Base-by-base conservation (phyloP, 169 alveolate genomes). In the Besnoitia besnoiti region DNA sequence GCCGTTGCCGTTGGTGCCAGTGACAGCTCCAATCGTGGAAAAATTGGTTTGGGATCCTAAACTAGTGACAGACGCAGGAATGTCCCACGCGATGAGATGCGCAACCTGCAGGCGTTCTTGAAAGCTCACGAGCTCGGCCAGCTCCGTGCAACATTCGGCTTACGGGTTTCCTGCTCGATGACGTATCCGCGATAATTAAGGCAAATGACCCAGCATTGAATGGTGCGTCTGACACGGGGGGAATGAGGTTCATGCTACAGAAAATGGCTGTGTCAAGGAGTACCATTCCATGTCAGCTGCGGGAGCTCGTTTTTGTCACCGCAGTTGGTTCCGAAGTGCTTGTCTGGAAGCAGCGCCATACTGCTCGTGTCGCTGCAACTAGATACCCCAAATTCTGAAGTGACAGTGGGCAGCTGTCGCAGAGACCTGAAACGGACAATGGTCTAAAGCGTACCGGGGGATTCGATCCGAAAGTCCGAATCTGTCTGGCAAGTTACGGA, bases 11-110 rank as follows among this genome's bases (percentile, higher is more conserved):
- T 35, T 14, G 39, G 55, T 24, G 44, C 33, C 35, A 12, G 44
- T 59, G 21, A 47, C 79, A 0, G 49, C 40, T 2, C 79, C 75
- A 44, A 12, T 30, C 10, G 39, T 14, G 19, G 75, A 49, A 27
- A 82, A 82, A 42, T 82, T 39, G 12, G 62, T 82, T n/a, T 50
- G 39, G 27, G 75, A 75, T 19, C 90, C 67, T 39, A 90, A 82
- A 47, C 55, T 55, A 33, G 82, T 90, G 7, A 90, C 85, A 10
- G 50, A 16, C 37, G 46, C 85, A 3, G 93, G 93, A 0, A 90
- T 51, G 50, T 90, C 89, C 93, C 93, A 90, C 19, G n/a, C 93
- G 35, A 77, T 47, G 62, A 90, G 67, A 79, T 90, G 84, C 19
- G 93, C 89, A 21, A 39, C 14, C 93, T 89, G 62, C 47, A 46